A percentile compares a stretch with the other conserved stretches of the same genome.
Evolutionary conservation across 2,329 filamentous ascomycete species (phyloP).

Genomic region (Pseudogymnoascus sp.): DNA sequence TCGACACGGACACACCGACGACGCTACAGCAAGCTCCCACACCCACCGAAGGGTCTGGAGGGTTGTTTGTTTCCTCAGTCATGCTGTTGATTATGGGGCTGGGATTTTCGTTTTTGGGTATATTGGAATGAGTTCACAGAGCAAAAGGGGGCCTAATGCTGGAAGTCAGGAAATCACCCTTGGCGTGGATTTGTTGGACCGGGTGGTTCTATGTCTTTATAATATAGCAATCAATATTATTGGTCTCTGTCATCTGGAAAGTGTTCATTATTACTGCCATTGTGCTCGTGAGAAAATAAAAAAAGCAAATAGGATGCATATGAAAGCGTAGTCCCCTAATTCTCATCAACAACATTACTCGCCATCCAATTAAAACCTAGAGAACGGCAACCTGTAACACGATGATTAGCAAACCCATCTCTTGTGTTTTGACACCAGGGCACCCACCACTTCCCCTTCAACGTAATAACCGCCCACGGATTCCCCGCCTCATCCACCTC

Average conservation of each 20-base stretch:
- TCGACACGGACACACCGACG: background rate
- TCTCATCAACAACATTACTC: background rate
- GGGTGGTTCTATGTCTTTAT: background rate
- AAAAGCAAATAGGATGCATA: background rate
- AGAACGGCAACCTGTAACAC: slow-evolving; percentile 11
- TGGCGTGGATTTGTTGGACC: background rate
- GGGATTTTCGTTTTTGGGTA: background rate
- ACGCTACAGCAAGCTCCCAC: background rate
- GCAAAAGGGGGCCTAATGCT: background rate
- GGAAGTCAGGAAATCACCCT: background rate
- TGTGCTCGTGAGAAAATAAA: background rate
- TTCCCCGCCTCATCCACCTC: slow-evolving; percentile 77
- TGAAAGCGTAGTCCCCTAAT: background rate
- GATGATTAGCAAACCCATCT: background rate
- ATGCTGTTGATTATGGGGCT: background rate
- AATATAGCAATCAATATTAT: background rate
- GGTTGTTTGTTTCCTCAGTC: background rate
- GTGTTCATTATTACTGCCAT: background rate
- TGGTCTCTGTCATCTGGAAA: slow-evolving; percentile 1
- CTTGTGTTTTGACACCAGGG: background rate
- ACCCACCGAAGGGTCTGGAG: background rate
- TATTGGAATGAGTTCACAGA: background rate
- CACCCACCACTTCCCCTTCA: slow-evolving; percentile 32
- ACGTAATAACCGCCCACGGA: slow-evolving; percentile 75
- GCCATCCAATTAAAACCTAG: slow-evolving; percentile 6